These are phyloP conservation scores for Teunomyces aglyptinius DNA, from an alignment of 805 yeast species.

Conservation along the genomic window DNA sequence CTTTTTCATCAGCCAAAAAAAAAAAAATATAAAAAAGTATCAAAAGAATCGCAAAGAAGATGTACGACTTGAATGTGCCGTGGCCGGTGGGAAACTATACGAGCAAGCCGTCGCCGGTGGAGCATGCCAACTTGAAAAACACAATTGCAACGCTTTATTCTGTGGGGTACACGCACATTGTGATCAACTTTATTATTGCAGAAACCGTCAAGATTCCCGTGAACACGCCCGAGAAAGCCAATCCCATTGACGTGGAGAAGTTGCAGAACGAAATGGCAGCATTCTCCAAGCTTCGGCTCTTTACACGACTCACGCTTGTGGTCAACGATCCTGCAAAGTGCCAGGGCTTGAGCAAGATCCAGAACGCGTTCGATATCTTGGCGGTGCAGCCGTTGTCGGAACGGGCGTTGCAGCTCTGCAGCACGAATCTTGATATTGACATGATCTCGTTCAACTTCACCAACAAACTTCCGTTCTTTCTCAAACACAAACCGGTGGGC, in stretches of 20 bases:
- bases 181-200: slow-evolving; percentile 61
- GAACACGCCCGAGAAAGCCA: slow-evolving; percentile 40
- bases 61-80: slow-evolving; percentile 65
- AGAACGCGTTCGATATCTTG: slow-evolving; percentile 65
- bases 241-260: slow-evolving; percentile 43
- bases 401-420: slow-evolving; percentile 70
- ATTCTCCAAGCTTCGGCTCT: slow-evolving; percentile 42
- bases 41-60: neutral
- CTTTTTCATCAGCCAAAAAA: too few relatives aligned
- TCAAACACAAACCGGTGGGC: slow-evolving; percentile 82
- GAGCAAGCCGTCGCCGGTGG: slow-evolving; percentile 38
- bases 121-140: slow-evolving; percentile 45
- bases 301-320: slow-evolving; percentile 70
- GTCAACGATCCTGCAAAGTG: slow-evolving; percentile 78
- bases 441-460: slow-evolving; percentile 69
- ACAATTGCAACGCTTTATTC: slow-evolving; percentile 53
- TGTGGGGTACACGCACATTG: slow-evolving; percentile 74
- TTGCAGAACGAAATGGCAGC: slow-evolving; percentile 19
- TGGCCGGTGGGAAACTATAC: slow-evolving; percentile 63
- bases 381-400: slow-evolving; percentile 82
- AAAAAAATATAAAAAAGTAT: too few relatives aligned
- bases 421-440: slow-evolving; percentile 77
- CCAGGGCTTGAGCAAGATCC: slow-evolving; percentile 53
- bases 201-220: slow-evolving; percentile 54
- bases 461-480: slow-evolving; percentile 65